These are phyloP conservation scores for Trichoderma sp. DNA, from an alignment of 2,329 filamentous ascomycete genomes.

Conservation along the genomic window DNA sequence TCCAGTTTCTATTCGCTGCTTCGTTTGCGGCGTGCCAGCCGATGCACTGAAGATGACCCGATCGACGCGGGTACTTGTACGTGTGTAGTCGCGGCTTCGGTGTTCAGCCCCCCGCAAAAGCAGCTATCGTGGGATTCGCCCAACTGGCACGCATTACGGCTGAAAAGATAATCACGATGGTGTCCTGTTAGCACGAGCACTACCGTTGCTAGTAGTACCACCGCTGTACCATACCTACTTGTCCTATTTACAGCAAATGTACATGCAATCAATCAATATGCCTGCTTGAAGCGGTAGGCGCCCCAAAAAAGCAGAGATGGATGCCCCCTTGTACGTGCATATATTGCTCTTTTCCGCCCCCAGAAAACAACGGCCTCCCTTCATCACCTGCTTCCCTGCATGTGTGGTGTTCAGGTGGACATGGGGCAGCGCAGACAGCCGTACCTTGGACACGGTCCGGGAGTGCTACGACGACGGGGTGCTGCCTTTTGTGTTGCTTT, in stretches of 20 bases:
- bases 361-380: constrained; percentile 4
- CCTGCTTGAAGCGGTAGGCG: constrained; percentile 16
- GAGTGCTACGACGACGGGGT: not conserved
- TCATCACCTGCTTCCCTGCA: constrained; percentile 18
- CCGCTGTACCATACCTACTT: not conserved
- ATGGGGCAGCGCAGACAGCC: constrained; percentile 1
- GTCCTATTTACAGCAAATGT: not conserved
- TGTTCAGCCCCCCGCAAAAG: not conserved
- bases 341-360: constrained; percentile 9
- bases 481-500: not conserved
- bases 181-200: not conserved
- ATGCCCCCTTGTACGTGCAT: constrained; percentile 14
- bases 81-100: not conserved
- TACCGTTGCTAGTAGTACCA: not conserved
- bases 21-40: no score
- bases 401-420: constrained; percentile 7
- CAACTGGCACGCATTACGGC: constrained; percentile 6
- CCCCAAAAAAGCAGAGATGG: not conserved
- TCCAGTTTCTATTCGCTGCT: not conserved
- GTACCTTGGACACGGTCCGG: not conserved
- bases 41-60: not conserved
- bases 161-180: not conserved
- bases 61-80: not conserved
- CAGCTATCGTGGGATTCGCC: constrained; percentile 1
- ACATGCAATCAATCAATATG: not conserved